phyloP scores from a whole-genome alignment of 371 early-diverging fungal genomes.

The Mucor saturninus region DNA sequence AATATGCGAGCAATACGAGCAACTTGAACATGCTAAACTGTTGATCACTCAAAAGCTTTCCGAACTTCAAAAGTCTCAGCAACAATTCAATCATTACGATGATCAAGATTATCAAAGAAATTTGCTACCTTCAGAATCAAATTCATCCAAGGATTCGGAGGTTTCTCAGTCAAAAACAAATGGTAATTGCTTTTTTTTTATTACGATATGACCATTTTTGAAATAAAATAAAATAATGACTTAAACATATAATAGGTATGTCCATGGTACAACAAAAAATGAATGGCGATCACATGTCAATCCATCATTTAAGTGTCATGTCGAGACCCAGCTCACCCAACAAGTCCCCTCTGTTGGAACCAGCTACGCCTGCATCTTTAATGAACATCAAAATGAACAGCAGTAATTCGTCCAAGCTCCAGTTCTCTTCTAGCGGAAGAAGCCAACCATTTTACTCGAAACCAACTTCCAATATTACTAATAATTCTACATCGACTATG shows the following conservation, averaged over 20 bases:
- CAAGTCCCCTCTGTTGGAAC: slow-evolving; percentile 42
- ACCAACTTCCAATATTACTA: not conserved
- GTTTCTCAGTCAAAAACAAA: slow-evolving; percentile 1
- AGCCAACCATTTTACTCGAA: slow-evolving; percentile 7
- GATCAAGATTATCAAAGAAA: slow-evolving; percentile 1
- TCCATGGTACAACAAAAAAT: not conserved
- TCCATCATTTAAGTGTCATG: not conserved
- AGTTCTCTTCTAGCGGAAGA: slow-evolving; percentile 18
- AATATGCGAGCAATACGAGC: slow-evolving; percentile 50
- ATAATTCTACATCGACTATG: not conserved
- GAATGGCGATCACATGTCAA: slow-evolving; percentile 1
- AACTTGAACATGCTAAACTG: slow-evolving; percentile 43
- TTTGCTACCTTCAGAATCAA: not conserved
- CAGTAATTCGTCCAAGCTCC: slow-evolving; percentile 8
- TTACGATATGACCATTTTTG: too few species aligned
- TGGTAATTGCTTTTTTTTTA: not conserved
- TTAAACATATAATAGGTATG: not conserved
- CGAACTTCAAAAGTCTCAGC: slow-evolving; percentile 37
- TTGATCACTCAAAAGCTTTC: slow-evolving; percentile 44
- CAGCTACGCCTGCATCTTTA: slow-evolving; percentile 67
- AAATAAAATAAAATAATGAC: too few species aligned
- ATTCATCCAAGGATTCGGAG: not conserved
- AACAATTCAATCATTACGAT: slow-evolving; percentile 4
- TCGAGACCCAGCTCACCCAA: slow-evolving; percentile 15
- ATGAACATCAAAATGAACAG: slow-evolving; percentile 52